Percentiles rank a stretch among this genome's conserved stretches.
Conservation (phyloP, 1,284 basidiomycete species). For the Pisolithus thermaeus region DNA sequence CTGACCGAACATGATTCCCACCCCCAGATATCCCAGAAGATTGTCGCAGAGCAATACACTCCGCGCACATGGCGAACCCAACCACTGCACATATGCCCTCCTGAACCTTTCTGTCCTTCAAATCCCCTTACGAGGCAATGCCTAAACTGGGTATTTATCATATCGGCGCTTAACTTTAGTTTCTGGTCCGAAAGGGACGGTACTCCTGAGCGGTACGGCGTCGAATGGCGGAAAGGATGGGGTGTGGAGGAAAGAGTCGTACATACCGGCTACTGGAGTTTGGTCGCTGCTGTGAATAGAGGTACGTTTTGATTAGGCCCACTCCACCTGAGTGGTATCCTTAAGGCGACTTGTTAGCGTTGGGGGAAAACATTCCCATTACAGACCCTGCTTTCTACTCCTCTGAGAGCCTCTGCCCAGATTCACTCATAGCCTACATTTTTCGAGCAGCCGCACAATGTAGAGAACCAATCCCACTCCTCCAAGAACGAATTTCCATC, state of each 20-base stretch:
- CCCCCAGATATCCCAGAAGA: constrained; percentile 51
- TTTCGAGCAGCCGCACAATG: constrained; percentile 57
- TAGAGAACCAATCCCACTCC: constrained; percentile 58
- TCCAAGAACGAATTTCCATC: constrained; percentile 61
- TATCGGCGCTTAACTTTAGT: constrained; percentile 78
- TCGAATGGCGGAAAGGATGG: constrained; percentile 73
- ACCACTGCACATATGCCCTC: constrained; percentile 65
- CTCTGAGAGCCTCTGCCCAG: constrained; percentile 58
- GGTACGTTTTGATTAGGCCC: constrained; percentile 38
- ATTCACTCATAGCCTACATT: constrained; percentile 56
- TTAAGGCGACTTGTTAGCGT: constrained; percentile 28
- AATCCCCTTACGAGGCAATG: constrained; percentile 50
- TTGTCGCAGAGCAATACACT: constrained; percentile 59
- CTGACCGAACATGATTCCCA: background rate
- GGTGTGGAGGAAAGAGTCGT: constrained; percentile 38
- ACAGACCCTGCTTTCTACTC: constrained; percentile 72
- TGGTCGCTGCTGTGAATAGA: constrained; percentile 71
- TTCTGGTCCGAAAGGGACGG: constrained; percentile 77
- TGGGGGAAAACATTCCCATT: constrained; percentile 66
- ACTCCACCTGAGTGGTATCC: background rate
- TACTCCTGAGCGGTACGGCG: constrained; percentile 53
- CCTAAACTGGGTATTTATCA: constrained; percentile 79
- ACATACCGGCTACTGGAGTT: constrained; percentile 77
- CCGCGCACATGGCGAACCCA: constrained; percentile 76
- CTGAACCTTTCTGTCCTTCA: constrained; percentile 49